A percentile compares a stretch with the other conserved stretches of the same genome.
Conservation (phyloP, 2,329 filamentous ascomycete species). For the Phaeophleospora eucalypticola region DNA sequence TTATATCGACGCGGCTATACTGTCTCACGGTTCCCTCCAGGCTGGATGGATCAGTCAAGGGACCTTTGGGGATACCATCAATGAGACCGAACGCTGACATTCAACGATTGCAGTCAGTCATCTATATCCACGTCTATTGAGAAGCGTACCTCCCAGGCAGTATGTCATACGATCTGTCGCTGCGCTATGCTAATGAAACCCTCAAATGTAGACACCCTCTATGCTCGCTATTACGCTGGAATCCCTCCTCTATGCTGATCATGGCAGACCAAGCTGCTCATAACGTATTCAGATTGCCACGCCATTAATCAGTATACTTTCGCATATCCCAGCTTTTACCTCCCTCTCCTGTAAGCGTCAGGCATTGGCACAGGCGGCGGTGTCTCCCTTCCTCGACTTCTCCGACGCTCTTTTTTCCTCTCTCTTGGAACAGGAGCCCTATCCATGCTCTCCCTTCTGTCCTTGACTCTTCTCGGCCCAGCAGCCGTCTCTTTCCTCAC, state of each 20-base stretch:
- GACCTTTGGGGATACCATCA: too few species aligned
- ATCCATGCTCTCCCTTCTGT: slow-evolving; percentile 28
- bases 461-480: slow-evolving; percentile 29
- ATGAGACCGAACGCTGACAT: too few species aligned
- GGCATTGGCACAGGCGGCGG: slow-evolving; percentile 25
- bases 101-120: too few species aligned
- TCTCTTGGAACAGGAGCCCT: slow-evolving; percentile 15
- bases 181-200: background rate
- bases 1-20: too few species aligned
- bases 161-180: background rate
- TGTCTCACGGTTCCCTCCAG: too few species aligned
- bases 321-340: too few species aligned
- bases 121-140: too few species aligned
- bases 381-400: slow-evolving; percentile 22
- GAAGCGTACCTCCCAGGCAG: too few species aligned
- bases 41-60: too few species aligned
- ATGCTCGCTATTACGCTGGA: background rate
- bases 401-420: slow-evolving; percentile 21
- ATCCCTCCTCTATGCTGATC: background rate
- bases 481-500: slow-evolving; percentile 21
- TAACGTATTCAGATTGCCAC: too few species aligned
- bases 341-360: slow-evolving; percentile 6
- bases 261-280: background rate
- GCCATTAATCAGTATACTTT: too few species aligned
- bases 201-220: background rate